Evolutionary conservation across 1,284 basidiomycete species (phyloP).

Genomic region (Inonotus obliquus): DNA sequence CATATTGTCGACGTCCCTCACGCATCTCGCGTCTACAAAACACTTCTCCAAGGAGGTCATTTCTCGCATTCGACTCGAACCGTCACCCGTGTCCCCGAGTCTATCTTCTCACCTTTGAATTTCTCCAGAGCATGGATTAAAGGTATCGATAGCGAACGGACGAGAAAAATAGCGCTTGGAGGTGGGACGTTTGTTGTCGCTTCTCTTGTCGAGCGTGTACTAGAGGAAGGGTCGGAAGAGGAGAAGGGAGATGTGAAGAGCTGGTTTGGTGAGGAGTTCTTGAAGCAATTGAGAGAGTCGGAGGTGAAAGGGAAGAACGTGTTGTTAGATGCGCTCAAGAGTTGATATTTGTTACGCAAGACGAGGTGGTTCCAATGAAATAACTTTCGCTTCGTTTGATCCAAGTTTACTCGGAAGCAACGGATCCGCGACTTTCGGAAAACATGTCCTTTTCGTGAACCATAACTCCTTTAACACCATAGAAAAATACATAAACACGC

Average conservation of each 20-base stretch:
- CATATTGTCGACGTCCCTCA: constrained; percentile 80
- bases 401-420: no score
- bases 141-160: constrained; percentile 50
- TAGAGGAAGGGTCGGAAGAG: constrained; percentile 36
- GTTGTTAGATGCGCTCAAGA: constrained; percentile 36
- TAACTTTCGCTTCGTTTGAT: no score
- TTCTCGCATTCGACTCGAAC: constrained; percentile 59
- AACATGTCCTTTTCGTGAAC: no score
- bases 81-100: constrained; percentile 39
- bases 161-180: constrained; percentile 57
- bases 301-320: constrained; percentile 53
- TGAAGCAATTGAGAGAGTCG: constrained; percentile 37
- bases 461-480: no score
- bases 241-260: constrained; percentile 40
- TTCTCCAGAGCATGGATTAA: constrained; percentile 60
- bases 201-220: constrained; percentile 66
- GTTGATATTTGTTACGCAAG: not conserved
- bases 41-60: constrained; percentile 84
- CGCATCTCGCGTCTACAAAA: constrained; percentile 79
- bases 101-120: constrained; percentile 44
- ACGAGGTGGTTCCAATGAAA: not conserved
- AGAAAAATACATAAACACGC: no score
- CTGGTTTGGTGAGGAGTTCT: constrained; percentile 49
- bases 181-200: constrained; percentile 77
- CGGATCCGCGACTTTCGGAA: no score